Percentiles rank a stretch among this genome's conserved stretches.
Evolutionary conservation across 306 rosid genomes (phyloP).

Genomic region (Medicago ruthenica): DNA sequence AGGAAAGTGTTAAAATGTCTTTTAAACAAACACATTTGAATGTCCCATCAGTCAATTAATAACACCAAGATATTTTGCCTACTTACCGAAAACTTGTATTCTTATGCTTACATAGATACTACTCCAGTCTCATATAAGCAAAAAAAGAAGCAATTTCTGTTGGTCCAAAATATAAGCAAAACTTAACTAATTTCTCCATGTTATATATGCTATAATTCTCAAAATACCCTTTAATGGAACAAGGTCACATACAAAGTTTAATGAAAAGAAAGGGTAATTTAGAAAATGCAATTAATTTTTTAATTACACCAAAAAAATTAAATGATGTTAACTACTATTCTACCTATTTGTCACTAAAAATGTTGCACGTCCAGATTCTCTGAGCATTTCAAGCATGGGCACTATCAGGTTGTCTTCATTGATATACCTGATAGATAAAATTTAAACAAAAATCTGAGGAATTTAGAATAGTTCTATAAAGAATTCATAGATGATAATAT

Average conservation of each 20-base stretch:
- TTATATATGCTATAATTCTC: no score
- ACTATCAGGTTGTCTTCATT: constrained; percentile 79
- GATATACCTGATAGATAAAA: constrained; percentile 68
- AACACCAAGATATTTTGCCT: constrained; percentile 21
- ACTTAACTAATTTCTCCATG: no score
- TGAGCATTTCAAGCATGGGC: constrained; percentile 92
- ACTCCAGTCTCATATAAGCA: background rate
- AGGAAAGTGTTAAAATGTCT: background rate
- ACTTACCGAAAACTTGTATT: background rate
- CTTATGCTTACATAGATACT: constrained; percentile 30
- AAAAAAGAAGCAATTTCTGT: no score
- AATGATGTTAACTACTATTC: no score
- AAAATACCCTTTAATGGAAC: no score
- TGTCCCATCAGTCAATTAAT: constrained; percentile 35
- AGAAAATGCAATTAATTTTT: no score
- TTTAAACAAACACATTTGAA: constrained; percentile 1
- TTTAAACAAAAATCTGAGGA: constrained; percentile 23
- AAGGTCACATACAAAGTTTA: no score
- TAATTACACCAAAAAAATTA: no score
- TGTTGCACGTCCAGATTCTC: constrained; percentile 90
- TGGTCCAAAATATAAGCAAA: no score
- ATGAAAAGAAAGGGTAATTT: no score
- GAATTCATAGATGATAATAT: constrained; percentile 17
- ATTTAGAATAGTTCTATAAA: constrained; percentile 34
- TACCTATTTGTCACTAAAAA: constrained; percentile 99